Conservation (phyloP, 345 rosid genomes). For the Brassica carinata region DNA sequence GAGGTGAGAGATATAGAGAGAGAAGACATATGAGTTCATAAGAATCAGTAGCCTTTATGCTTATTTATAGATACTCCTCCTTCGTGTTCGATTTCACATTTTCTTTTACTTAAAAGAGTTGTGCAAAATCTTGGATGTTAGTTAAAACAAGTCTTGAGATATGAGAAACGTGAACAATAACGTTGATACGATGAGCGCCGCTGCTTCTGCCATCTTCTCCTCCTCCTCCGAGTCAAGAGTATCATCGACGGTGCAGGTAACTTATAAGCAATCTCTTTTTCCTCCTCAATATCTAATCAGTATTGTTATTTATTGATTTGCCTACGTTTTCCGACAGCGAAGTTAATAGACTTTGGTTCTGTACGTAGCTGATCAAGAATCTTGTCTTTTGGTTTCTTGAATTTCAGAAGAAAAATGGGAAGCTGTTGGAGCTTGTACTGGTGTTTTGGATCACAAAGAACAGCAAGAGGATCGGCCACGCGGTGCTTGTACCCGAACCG, state of each 20-base stretch:
- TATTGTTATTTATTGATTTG: not conserved
- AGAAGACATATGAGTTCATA: conserved; percentile 12
- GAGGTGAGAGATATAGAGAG: conserved; percentile 12
- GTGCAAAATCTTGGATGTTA: conserved; percentile 19
- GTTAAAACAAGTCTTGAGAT: conserved; percentile 7
- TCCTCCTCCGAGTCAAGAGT: conserved; percentile 69
- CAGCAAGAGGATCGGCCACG: conserved; percentile 78
- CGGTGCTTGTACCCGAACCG: conserved; percentile 78
- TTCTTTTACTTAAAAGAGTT: not conserved
- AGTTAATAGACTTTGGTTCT: conserved; percentile 10
- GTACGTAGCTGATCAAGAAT: conserved; percentile 38
- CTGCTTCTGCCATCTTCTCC: conserved; percentile 87
- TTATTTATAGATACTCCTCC: not conserved
- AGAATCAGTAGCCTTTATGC: not conserved
- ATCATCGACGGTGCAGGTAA: conserved; percentile 63
- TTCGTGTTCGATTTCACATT: not conserved
- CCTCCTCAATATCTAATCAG: not conserved
- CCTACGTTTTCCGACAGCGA: not conserved
- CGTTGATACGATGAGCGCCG: conserved; percentile 83
- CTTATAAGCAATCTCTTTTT: not conserved
- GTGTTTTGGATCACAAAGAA: conserved; percentile 76
- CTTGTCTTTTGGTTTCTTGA: not conserved
- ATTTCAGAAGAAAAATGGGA: conserved; percentile 81
- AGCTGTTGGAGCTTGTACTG: conserved; percentile 75
- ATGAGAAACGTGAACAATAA: conserved; percentile 62